phyloP scores from a whole-genome alignment of 768 basidiomycete species.

The Russula earlei region DNA sequence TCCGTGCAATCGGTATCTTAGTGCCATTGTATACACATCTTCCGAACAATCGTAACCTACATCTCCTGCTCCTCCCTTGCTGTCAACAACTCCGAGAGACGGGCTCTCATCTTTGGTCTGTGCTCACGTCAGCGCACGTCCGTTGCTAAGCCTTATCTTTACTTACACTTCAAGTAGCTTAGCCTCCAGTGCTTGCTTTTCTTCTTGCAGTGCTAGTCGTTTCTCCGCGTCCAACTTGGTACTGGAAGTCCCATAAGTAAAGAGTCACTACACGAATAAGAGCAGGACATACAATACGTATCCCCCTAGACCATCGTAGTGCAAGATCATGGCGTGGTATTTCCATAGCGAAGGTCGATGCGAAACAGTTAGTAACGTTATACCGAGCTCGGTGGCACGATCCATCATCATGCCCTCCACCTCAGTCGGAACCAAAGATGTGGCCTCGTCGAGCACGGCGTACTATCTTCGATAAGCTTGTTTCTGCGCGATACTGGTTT shows the following conservation, averaged over 20 bases:
- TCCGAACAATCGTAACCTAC: neutral
- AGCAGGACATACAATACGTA: constrained; percentile 74
- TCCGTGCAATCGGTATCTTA: neutral
- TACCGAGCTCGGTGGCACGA: constrained; percentile 74
- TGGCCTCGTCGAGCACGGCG: constrained; percentile 94
- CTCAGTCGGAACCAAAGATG: constrained; percentile 85
- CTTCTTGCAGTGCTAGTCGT: constrained; percentile 84
- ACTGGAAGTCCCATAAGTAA: constrained; percentile 33
- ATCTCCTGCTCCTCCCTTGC: constrained; percentile 19
- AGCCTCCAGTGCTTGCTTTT: constrained; percentile 82
- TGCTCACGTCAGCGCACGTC: constrained; percentile 6
- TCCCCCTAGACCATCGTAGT: constrained; percentile 90
- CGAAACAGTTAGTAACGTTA: constrained; percentile 90
- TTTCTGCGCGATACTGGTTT: neutral
- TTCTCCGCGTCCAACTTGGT: constrained; percentile 85
- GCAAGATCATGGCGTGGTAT: constrained; percentile 80
- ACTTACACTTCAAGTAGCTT: constrained; percentile 83
- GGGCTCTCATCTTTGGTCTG: constrained; percentile 74
- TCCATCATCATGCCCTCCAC: constrained; percentile 96
- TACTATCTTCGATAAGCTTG: constrained; percentile 44
- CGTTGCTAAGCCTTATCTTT: neutral
- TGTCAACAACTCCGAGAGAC: constrained; percentile 56
- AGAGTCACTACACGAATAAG: neutral
- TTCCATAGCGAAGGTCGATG: constrained; percentile 93
- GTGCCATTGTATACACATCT: neutral